A percentile compares a stretch with the other conserved stretches of the same genome.
These are phyloP conservation scores for Pogostemon cablin DNA, from an alignment of 257 asterid species.

Conservation along the genomic window DNA sequence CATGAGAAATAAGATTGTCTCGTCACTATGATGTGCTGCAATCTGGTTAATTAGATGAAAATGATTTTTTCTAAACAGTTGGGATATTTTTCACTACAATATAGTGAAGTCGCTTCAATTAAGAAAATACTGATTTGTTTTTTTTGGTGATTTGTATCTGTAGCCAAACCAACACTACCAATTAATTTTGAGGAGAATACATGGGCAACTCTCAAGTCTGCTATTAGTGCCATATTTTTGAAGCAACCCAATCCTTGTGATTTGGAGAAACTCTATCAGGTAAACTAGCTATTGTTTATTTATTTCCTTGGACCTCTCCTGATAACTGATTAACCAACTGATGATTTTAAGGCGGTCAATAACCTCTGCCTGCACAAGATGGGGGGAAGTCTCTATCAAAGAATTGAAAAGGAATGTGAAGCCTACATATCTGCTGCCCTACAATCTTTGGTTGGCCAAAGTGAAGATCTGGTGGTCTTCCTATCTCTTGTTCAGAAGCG, in stretches of 20 bases:
- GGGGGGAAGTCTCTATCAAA: conserved; percentile 92
- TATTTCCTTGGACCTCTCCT: conserved; percentile 12
- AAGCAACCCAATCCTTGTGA: conserved; percentile 96
- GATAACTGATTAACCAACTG: conserved; percentile 33
- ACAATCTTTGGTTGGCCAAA: conserved; percentile 84
- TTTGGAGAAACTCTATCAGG: conserved; percentile 93
- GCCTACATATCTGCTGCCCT: conserved; percentile 67
- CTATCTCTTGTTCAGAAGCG: conserved; percentile 89
- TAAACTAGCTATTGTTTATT: conserved; percentile 30
- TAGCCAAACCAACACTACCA: conserved; percentile 85
- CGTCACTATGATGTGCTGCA: not conserved
- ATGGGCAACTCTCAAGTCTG: conserved; percentile 91
- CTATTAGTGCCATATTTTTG: conserved; percentile 86
- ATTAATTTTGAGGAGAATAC: conserved; percentile 87
- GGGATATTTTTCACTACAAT: not conserved
- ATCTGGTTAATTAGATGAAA: conserved; percentile 8
- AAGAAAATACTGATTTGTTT: not conserved
- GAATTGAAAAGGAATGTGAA: conserved; percentile 88
- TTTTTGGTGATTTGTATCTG: conserved; percentile 32
- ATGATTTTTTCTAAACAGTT: not conserved
- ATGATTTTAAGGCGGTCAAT: conserved; percentile 70
- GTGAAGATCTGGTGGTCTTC: conserved; percentile 91
- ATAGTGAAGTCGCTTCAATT: conserved; percentile 31
- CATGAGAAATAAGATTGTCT: not conserved
- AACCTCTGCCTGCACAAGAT: conserved; percentile 92